These are phyloP conservation scores for Pythium guiyangense DNA, from an alignment of 352 stramenopile genomes.

Conservation along the genomic window DNA sequence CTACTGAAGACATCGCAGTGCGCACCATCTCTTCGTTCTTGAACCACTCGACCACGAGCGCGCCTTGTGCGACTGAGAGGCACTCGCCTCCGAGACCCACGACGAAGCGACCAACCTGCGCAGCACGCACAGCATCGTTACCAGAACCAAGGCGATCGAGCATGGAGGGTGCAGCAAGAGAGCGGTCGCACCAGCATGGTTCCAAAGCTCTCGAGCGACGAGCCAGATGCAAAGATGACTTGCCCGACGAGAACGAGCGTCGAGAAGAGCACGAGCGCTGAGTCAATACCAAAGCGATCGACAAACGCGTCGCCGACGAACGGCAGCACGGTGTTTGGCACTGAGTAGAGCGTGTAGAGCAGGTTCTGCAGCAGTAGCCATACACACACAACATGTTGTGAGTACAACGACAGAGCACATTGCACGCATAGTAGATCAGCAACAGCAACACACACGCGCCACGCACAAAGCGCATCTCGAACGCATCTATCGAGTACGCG, in stretches of 20 bases:
- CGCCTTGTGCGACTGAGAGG: constrained; percentile 87
- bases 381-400: no score
- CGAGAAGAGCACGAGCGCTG: constrained; percentile 86
- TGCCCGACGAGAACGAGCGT: constrained; percentile 78
- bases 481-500: constrained; percentile 61
- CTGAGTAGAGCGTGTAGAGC: constrained; percentile 92
- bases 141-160: no score
- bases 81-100: constrained; percentile 92
- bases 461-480: constrained; percentile 80
- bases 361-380: constrained; percentile 58
- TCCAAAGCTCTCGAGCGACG: constrained; percentile 69
- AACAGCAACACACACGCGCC: neutral
- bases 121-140: no score
- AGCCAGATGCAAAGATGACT: constrained; percentile 86
- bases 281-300: constrained; percentile 80
- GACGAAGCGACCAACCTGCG: constrained; percentile 67
- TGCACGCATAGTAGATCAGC: no score
- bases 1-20: neutral
- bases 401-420: no score
- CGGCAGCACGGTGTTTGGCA: constrained; percentile 91
- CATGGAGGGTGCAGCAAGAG: no score
- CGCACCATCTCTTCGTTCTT: constrained; percentile 68
- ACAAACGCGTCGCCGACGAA: constrained; percentile 92
- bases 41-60: constrained; percentile 91
- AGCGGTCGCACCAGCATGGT: constrained; percentile 40